A percentile compares a stretch with the other conserved stretches of the same genome.
phyloP scores from a whole-genome alignment of 2,329 filamentous ascomycete species.

The Calonectria hongkongensis region DNA sequence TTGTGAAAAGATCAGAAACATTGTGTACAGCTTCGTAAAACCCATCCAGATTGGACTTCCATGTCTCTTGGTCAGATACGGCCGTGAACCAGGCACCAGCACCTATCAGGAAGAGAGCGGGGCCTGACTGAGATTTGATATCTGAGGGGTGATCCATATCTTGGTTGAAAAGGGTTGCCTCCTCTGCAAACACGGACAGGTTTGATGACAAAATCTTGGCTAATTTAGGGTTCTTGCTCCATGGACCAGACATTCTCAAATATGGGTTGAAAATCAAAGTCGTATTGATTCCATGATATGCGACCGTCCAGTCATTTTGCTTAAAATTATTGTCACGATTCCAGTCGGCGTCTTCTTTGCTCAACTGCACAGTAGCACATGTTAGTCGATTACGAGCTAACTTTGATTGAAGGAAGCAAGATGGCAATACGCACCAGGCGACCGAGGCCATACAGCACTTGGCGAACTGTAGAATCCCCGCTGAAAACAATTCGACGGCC shows the following conservation, averaged over 20 bases:
- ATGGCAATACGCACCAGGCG: slow-evolving; percentile 30
- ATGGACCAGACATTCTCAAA: slow-evolving; percentile 6
- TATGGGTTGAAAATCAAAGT: slow-evolving; percentile 19
- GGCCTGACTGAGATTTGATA: slow-evolving; percentile 12
- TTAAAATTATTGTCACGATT: not conserved
- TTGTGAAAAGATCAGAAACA: slow-evolving; percentile 16
- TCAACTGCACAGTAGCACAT: not conserved
- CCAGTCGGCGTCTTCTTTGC: slow-evolving; percentile 8
- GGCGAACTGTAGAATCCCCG: slow-evolving; percentile 75
- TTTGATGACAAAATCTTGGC: not conserved
- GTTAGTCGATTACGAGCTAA: slow-evolving; percentile 5
- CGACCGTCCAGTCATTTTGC: slow-evolving; percentile 1
- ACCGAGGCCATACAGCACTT: slow-evolving; percentile 69
- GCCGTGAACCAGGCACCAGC: slow-evolving; percentile 2
- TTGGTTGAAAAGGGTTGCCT: slow-evolving; percentile 7
- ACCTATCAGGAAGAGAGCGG: not conserved
- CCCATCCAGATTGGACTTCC: not conserved
- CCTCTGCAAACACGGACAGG: not conserved
- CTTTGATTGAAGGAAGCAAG: not conserved
- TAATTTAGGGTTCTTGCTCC: not conserved
- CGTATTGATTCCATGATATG: slow-evolving; percentile 14
- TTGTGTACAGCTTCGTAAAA: slow-evolving; percentile 18
- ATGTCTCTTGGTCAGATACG: slow-evolving; percentile 7
- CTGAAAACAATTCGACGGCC: slow-evolving; percentile 72
- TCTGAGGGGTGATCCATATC: not conserved